Evolutionary conservation across 2,329 filamentous ascomycete species (phyloP), one percentile per base, ranked within the genome.

Genomic region (Eutypa lata): DNA sequence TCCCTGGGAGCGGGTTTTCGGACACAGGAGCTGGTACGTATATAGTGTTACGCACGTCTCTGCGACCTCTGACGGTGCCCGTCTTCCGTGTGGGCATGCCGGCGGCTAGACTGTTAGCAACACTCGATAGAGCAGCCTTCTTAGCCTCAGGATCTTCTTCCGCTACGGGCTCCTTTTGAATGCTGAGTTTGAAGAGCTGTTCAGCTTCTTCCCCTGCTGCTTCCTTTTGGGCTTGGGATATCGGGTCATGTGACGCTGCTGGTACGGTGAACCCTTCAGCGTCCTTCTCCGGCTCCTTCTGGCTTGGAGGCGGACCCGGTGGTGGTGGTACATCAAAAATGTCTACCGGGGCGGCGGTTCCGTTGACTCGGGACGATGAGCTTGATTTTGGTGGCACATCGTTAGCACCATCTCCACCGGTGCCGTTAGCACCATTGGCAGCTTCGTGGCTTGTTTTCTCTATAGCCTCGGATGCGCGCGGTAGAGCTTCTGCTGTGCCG

Each of bases 41-140:
- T 51, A 96, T 86, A 1, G 92, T 97, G 71, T 96, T 96, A 54
- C 93, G 84, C 57, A 95, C 90, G 68, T 97, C 93, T 66, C 94
- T 83, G 55, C 94, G 88, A 49, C 94, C 94, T 60, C 94, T 84
- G 16, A 96, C 77, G 14, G 91, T 97, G 45, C 89, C 88, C 14
- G 82, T 75, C 63, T 85, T 88, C 24, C 88, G 83, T 52, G 82
- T 81, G 19, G 91, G 84, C 52, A 85, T 81, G 24, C 84, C 77
- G 64, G 79, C 72, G 37, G 77, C 76, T 52, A 95, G 74, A 2
- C 87, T 88, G 62, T 86, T 90, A 28, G 87, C 86, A 47, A 94
- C 86, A 62, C 81, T 91, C 3, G 88, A 87, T 48, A 93, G 72
- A 2, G 89, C 90, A 19, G 87, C 88, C 62, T 86, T 77, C 64